Evolutionary conservation across 805 yeast species (phyloP).

Genomic region (Limtongozyma cylindracea): DNA sequence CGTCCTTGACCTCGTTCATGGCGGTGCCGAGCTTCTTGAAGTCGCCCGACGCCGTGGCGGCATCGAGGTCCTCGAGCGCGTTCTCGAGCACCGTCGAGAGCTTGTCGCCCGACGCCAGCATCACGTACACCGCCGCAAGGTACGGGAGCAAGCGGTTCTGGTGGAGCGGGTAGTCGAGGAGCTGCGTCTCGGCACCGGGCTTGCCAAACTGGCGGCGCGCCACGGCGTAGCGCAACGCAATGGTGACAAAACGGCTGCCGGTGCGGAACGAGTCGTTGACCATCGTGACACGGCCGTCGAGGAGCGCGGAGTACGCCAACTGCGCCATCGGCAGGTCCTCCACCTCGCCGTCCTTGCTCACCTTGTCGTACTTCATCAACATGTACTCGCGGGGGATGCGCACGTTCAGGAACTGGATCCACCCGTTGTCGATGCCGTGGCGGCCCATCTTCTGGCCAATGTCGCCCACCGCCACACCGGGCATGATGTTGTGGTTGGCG

Average conservation of each 20-base stretch:
- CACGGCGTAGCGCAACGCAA: conserved; percentile 5
- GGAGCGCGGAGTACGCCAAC: conserved; percentile 4
- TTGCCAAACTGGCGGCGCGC: conserved; percentile 5
- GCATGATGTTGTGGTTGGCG: conserved; percentile 4
- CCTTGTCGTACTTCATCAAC: conserved; percentile 4
- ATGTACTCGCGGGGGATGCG: conserved; percentile 5
- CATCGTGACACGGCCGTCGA: conserved; percentile 5
- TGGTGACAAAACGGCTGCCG: conserved; percentile 3
- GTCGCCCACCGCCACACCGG: conserved; percentile 5
- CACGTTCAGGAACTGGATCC: conserved; percentile 5
- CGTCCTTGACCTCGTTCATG: conserved; percentile 3
- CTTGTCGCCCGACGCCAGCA: conserved; percentile 4
- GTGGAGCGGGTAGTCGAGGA: conserved; percentile 5
- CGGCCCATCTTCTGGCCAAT: conserved; percentile 6
- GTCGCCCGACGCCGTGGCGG: conserved; percentile 2
- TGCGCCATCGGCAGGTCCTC: conserved; percentile 4
- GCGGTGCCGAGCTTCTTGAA: conserved; percentile 2
- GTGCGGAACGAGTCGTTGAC: conserved; percentile 5
- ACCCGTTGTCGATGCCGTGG: conserved; percentile 5
- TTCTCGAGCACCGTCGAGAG: conserved; percentile 2
- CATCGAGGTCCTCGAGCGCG: conserved; percentile 3
- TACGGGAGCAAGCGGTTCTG: conserved; percentile 4
- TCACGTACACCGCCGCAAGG: conserved; percentile 5
- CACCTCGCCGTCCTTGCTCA: conserved; percentile 3
- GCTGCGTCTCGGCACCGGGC: conserved; percentile 4